Percentiles rank a stretch among this genome's conserved stretches.
Conservation (phyloP, 2,329 filamentous ascomycete genomes). For the Botrytis medusae region DNA sequence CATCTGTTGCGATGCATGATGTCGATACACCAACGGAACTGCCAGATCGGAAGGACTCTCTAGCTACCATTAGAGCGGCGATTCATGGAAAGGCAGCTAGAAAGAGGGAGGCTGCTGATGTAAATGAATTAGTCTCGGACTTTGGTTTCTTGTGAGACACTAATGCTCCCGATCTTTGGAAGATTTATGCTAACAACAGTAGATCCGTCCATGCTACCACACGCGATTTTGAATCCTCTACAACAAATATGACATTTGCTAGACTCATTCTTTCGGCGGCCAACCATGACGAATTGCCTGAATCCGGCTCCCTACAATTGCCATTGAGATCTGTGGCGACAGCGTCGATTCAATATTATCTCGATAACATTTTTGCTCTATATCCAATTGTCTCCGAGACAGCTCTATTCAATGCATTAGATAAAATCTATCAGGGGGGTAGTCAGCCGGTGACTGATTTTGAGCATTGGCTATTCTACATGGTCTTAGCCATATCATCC, state of each 20-base stretch:
- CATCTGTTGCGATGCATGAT: slow-evolving; percentile 66
- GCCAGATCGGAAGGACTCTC: slow-evolving; percentile 62
- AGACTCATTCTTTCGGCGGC: slow-evolving; percentile 83
- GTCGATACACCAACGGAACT: slow-evolving; percentile 48
- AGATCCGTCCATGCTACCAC: slow-evolving; percentile 94
- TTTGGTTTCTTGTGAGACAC: slow-evolving; percentile 79
- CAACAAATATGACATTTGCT: slow-evolving; percentile 88
- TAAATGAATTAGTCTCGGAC: slow-evolving; percentile 89
- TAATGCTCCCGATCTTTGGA: neutral
- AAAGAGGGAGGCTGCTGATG: slow-evolving; percentile 74
- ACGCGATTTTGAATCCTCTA: slow-evolving; percentile 86
- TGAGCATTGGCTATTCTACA: slow-evolving; percentile 83
- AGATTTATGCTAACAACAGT: slow-evolving; percentile 24
- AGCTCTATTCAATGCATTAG: slow-evolving; percentile 72
- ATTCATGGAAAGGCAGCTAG: slow-evolving; percentile 65
- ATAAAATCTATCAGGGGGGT: slow-evolving; percentile 75
- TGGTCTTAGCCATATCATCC: slow-evolving; percentile 84
- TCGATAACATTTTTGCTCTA: slow-evolving; percentile 76
- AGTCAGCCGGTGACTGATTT: slow-evolving; percentile 59
- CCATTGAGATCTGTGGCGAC: slow-evolving; percentile 69
- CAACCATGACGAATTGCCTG: slow-evolving; percentile 69
- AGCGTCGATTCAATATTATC: slow-evolving; percentile 76
- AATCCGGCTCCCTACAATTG: slow-evolving; percentile 59
- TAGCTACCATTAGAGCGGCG: slow-evolving; percentile 60
- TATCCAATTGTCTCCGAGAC: slow-evolving; percentile 84